phyloP scores from a whole-genome alignment of 2,329 filamentous ascomycete genomes.

The Escovopsis sp. region DNA sequence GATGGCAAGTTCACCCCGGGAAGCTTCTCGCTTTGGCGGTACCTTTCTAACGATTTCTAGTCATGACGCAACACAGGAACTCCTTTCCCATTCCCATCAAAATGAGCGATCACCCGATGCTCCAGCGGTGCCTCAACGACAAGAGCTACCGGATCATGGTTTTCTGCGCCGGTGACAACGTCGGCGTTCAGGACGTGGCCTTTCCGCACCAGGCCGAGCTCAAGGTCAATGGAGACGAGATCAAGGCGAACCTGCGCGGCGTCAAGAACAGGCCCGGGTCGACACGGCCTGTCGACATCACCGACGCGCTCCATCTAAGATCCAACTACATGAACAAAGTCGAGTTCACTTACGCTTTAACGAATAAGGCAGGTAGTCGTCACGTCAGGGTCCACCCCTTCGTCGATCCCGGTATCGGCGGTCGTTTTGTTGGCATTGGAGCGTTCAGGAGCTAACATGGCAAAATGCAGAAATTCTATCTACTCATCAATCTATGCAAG shows the following conservation, averaged over 20 bases:
- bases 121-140: conserved; percentile 42
- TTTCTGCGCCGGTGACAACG: conserved; percentile 58
- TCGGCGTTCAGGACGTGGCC: conserved; percentile 56
- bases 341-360: conserved; percentile 82
- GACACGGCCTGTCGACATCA: conserved; percentile 86
- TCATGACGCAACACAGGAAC: conserved; percentile 38
- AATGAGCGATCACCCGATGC: conserved; percentile 33
- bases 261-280: conserved; percentile 94
- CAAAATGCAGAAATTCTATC: conserved; percentile 47
- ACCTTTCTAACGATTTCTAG: conserved; percentile 18
- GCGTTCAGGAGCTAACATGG: too few species aligned
- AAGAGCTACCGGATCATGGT: conserved; percentile 59
- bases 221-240: conserved; percentile 72
- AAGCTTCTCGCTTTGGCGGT: not conserved
- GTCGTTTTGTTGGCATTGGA: too few species aligned
- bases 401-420: conserved; percentile 6
- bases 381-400: conserved; percentile 6
- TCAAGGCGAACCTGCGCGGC: conserved; percentile 86
- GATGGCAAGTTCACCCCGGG: conserved; percentile 44
- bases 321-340: conserved; percentile 61
- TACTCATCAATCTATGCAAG: conserved; percentile 63
- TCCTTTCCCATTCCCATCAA: conserved; percentile 30
- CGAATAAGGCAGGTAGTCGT: conserved; percentile 45
- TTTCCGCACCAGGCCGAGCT: conserved; percentile 91
- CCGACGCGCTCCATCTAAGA: conserved; percentile 54